Evolutionary conservation across 495 filamentous ascomycete species (phyloP), one percentile per base, ranked within the genome.

Genomic region (Aspergillus carlsbadensis): DNA sequence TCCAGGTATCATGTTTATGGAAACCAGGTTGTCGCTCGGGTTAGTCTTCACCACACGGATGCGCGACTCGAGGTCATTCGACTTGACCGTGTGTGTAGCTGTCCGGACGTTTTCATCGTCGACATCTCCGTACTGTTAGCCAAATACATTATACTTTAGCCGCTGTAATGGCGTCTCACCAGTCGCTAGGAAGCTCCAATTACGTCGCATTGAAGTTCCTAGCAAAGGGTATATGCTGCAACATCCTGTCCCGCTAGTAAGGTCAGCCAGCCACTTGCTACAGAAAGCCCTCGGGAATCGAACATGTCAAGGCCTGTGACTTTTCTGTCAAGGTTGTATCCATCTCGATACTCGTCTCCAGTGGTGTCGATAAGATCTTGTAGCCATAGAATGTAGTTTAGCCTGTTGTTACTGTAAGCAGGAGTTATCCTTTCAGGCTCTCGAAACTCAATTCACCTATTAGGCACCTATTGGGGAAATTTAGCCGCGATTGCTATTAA

Each of bases 301-400:
- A 72, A 84, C 79, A 98, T 87, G 63, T 98, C 94, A 8, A 97
- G 78, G 5, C 94, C 94, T 5, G 81, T 58, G 14, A 91, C 78
- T 35, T 81, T 67, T 54, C 84, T 72, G 3, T 76, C 57, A 11
- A 73, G 70, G 53, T 89, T 82, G 54, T 87, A 86, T 8, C 67
- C 69, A 53, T 85, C 82, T 10, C 57, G 64, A 51, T 79, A 80
- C 14, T 69, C 66, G 6, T 78, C 70, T 39, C 75, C 74, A 0
- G 88, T 90, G 0, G 86, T 87, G 60, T 96, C 92, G 29, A 98
- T 73, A 0, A 98, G 78, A 20, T 84, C 84, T 66, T 96, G 89
- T 4, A 98, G 75, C 92, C 92, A 98, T 5, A 91, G 73, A 48
- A 98, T 84, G 65, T 98, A 98, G 62, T 95, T 95, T 55, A 93